Conservation (phyloP, 1,284 basidiomycete species). For the Rhodotorula sp. region DNA sequence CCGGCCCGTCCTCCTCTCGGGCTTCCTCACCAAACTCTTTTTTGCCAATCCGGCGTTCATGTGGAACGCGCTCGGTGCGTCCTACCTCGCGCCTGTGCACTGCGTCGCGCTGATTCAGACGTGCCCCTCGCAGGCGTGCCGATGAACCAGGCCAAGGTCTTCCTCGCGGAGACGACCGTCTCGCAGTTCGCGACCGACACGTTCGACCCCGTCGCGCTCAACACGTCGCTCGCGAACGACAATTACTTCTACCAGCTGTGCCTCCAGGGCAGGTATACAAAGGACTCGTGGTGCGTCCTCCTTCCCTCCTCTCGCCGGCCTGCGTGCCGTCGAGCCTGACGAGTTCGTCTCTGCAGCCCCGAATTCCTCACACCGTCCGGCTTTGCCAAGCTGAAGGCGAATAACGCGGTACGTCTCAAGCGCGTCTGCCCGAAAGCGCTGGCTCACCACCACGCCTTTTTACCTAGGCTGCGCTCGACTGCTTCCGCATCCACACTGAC, state of each 20-base stretch:
- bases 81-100: no score
- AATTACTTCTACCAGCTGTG: conserved; percentile 56
- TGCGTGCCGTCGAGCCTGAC: not conserved
- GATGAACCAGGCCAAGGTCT: conserved; percentile 63
- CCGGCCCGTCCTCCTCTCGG: conserved; percentile 68
- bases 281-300: conserved; percentile 29
- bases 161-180: conserved; percentile 66
- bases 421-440: no score
- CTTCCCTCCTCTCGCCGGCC: not conserved
- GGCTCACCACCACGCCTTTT: no score
- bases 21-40: conserved; percentile 62
- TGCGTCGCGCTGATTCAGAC: no score
- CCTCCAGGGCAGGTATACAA: conserved; percentile 39
- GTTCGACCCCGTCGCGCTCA: conserved; percentile 61
- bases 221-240: conserved; percentile 53
- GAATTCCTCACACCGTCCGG: conserved; percentile 69
- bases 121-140: conserved; percentile 55
- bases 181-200: conserved; percentile 56
- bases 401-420: conserved; percentile 54
- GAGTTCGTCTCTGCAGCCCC: conserved; percentile 58
- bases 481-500: conserved; percentile 76
- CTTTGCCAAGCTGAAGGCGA: conserved; percentile 62
- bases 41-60: conserved; percentile 62
- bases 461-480: conserved; percentile 56
- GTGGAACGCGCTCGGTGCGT: conserved; percentile 75